Evolutionary conservation across 129 eudicot species (phyloP), one percentile per base, ranked within the genome.

Genomic region (Rutidosis leptorrhynchoides): DNA sequence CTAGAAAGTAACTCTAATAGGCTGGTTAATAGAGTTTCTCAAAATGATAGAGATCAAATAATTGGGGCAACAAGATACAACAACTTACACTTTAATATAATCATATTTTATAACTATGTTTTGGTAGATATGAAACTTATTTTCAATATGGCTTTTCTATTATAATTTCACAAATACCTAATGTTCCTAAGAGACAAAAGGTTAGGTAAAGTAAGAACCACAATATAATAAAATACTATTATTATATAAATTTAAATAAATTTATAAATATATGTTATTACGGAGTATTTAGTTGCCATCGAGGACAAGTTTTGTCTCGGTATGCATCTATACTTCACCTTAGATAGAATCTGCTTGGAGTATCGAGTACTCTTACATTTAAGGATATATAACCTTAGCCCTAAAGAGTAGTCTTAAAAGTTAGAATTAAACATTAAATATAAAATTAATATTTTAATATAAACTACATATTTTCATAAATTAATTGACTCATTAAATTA

Each of bases 301-400:
- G 25, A 59, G 71, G 74, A 58, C 79, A 67, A 10, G 63, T 58
- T 67, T 75, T 67, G 79, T 75, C 79, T 67, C 68, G 49, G 33
- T 67, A 67, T 59, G 79, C 79, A 75, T 75, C 79, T 75, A 51
- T 60, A 75, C 79, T 75, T 75, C 74, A 67, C 27, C 64, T 48
- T 57, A 35, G 5, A 67, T 57, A 59, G 69, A 75, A 75, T 75
- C 68, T 75, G 20, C 51, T 17, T 75, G 69, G 64, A 75, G 72
- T 75, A 22, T 59, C 37, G 62, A 15, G 19, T 49, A 67, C 79
- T 58, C 73, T 46, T 46, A 2, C 49, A 65, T 57, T 64, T 64
- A 51, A n/a, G n/a, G n/a, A n/a, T n/a, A n/a, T n/a, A n/a, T n/a
- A n/a, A n/a, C n/a, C n/a, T n/a, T n/a, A n/a, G n/a, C n/a, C n/a